Conservation (phyloP, 164 flowering plant genomes). For the Akebia trifoliata region DNA sequence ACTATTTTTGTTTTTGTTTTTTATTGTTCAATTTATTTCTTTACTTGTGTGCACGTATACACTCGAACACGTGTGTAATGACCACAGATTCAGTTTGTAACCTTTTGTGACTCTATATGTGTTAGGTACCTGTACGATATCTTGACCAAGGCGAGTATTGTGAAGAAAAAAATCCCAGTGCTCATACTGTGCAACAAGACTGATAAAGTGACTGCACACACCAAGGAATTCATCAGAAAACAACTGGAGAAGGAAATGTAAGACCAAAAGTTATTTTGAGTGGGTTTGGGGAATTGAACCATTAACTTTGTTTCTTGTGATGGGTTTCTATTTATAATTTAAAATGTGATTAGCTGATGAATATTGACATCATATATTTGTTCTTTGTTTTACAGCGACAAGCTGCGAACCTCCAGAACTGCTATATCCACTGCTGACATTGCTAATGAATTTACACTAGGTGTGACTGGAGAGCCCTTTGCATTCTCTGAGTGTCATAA, state of each 20-base stretch:
- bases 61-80: too few species aligned
- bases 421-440: slow-evolving; percentile 77
- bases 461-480: slow-evolving; percentile 68
- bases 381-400: slow-evolving; percentile 50
- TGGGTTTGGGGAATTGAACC: neutral
- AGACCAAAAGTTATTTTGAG: slow-evolving; percentile 12
- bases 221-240: slow-evolving; percentile 83
- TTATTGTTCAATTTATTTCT: neutral
- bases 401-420: slow-evolving; percentile 76
- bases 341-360: neutral
- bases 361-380: neutral
- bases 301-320: slow-evolving; percentile 1
- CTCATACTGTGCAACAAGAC: slow-evolving; percentile 89
- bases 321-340: neutral
- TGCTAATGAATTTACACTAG: slow-evolving; percentile 62
- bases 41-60: neutral
- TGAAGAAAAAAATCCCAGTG: slow-evolving; percentile 72
- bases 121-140: slow-evolving; percentile 88
- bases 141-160: slow-evolving; percentile 71
- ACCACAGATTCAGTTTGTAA: neutral
- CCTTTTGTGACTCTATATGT: slow-evolving; percentile 9
- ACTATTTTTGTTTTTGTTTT: neutral
- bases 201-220: slow-evolving; percentile 90
- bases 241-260: slow-evolving; percentile 97
- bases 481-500: slow-evolving; percentile 76